A percentile compares a stretch with the other conserved stretches of the same genome.
phyloP scores from a whole-genome alignment of 768 basidiomycete genomes.

The Russula virescens region DNA sequence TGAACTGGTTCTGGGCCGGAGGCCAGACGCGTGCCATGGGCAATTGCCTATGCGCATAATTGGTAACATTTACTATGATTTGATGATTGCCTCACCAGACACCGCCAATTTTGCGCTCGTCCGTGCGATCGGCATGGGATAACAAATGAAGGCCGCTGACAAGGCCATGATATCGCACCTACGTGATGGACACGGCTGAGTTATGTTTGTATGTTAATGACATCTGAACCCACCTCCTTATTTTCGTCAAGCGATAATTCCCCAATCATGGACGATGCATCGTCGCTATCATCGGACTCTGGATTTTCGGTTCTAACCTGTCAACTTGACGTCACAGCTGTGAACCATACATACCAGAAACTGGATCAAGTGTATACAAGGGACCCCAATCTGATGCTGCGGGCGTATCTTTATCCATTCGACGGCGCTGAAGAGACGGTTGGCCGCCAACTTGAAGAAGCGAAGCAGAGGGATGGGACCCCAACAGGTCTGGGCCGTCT shows the following conservation, averaged over 20 bases:
- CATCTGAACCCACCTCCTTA: constrained; percentile 47
- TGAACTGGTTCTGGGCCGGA: constrained; percentile 42
- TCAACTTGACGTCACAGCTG: background rate
- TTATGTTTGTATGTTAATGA: constrained; percentile 15
- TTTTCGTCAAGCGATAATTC: constrained; percentile 72
- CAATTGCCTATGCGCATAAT: constrained; percentile 43
- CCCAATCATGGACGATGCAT: constrained; percentile 54
- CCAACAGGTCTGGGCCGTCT: background rate
- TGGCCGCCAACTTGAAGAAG: constrained; percentile 13
- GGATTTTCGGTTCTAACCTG: background rate
- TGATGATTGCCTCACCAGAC: constrained; percentile 44
- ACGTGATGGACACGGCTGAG: constrained; percentile 29
- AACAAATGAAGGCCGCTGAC: constrained; percentile 71
- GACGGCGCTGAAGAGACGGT: constrained; percentile 43
- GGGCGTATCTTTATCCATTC: constrained; percentile 35
- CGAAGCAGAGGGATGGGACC: background rate
- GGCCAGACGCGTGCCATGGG: constrained; percentile 78
- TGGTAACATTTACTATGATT: background rate
- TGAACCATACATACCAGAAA: constrained; percentile 13
- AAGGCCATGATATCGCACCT: constrained; percentile 84
- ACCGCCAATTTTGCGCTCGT: constrained; percentile 62
- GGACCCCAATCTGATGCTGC: constrained; percentile 47
- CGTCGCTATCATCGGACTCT: constrained; percentile 28
- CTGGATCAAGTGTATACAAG: constrained; percentile 52
- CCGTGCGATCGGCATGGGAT: constrained; percentile 57